Conservation (phyloP, 805 yeast species). For the Cyberlindnera amylophila region DNA sequence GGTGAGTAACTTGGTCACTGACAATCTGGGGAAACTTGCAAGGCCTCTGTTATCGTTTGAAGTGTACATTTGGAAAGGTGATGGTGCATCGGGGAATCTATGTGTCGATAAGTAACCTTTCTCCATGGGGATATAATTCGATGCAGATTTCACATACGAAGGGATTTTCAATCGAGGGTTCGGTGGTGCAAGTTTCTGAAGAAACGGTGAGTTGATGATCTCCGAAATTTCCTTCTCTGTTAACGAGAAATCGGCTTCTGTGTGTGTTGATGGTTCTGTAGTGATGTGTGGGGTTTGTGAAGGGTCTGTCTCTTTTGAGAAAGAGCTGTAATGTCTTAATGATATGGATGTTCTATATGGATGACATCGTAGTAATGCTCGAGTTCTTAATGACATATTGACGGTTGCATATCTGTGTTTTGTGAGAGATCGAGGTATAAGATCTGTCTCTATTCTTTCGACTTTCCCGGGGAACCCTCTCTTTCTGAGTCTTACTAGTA, state of each 20-base stretch:
- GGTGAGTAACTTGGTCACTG: slow-evolving; percentile 59
- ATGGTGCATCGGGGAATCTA: slow-evolving; percentile 7
- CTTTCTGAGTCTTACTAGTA: no score
- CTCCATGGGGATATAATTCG: slow-evolving; percentile 10
- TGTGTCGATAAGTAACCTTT: slow-evolving; percentile 6
- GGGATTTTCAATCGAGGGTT: slow-evolving; percentile 5
- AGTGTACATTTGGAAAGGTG: slow-evolving; percentile 21
- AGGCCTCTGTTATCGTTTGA: slow-evolving; percentile 3
- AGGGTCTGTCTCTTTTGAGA: no score
- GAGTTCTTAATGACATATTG: no score
- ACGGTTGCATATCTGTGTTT: no score
- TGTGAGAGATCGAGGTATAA: no score
- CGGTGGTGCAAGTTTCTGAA: not conserved
- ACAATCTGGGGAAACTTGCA: slow-evolving; percentile 35
- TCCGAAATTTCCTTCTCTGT: slow-evolving; percentile 4
- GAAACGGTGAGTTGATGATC: slow-evolving; percentile 2
- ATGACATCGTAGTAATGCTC: no score
- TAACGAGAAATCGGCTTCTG: not conserved
- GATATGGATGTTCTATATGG: no score
- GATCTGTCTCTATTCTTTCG: no score
- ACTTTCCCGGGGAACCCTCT: no score
- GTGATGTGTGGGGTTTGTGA: no score
- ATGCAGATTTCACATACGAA: not conserved
- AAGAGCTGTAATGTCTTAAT: no score
- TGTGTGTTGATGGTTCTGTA: no score